Percentiles rank a stretch among this genome's conserved stretches.
phyloP scores from a whole-genome alignment of 805 yeast genomes.

The Candida coleopterorum region DNA sequence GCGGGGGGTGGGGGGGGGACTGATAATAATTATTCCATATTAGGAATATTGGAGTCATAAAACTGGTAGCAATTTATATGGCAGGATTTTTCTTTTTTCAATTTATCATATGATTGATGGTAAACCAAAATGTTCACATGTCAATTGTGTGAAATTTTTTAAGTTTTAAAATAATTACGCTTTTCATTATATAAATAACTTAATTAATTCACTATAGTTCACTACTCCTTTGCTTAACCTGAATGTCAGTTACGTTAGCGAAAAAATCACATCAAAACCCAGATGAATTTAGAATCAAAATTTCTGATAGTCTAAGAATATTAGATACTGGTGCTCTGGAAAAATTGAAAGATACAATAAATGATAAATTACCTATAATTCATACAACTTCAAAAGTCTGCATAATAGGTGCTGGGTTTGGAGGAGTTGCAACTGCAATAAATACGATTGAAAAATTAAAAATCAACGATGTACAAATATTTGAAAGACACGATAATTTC shows the following conservation, averaged over 20 bases:
- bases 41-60: too few species aligned
- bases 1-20: too few species aligned
- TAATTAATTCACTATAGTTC: too few species aligned
- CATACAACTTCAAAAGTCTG: conserved; percentile 26
- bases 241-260: conserved; percentile 14
- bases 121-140: too few species aligned
- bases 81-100: too few species aligned
- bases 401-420: conserved; percentile 39
- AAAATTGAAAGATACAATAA: background rate
- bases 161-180: too few species aligned
- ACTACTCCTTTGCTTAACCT: too few species aligned
- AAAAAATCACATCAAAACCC: conserved; percentile 24
- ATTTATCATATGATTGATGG: too few species aligned
- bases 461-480: conserved; percentile 25
- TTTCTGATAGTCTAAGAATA: conserved; percentile 22
- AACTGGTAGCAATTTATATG: too few species aligned
- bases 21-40: too few species aligned
- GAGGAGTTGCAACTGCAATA: conserved; percentile 31
- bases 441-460: conserved; percentile 21
- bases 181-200: too few species aligned
- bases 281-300: conserved; percentile 22
- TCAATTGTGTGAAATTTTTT: too few species aligned
- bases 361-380: conserved; percentile 13
- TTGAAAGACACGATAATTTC: conserved; percentile 35
- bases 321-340: conserved; percentile 20